Percentiles rank a stretch among this genome's conserved stretches.
phyloP scores from a whole-genome alignment of 2,329 filamentous ascomycete genomes.

The Penicillium sp. region DNA sequence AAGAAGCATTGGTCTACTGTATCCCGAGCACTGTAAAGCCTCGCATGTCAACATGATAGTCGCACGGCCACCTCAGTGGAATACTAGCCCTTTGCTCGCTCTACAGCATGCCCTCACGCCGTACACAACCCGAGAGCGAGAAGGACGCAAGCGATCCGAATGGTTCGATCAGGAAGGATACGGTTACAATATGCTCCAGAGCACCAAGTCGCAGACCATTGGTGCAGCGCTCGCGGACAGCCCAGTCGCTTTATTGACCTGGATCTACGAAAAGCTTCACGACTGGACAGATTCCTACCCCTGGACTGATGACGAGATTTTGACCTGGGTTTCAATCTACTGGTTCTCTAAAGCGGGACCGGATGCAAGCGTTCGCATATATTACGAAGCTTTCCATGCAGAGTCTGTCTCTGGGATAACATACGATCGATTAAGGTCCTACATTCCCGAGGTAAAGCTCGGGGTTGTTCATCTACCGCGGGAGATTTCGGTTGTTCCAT shows the following conservation, averaged over 20 bases:
- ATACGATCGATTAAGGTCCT: conserved; percentile 17
- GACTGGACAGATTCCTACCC: conserved; percentile 75
- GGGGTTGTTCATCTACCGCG: conserved; percentile 26
- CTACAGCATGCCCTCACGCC: conserved; percentile 28
- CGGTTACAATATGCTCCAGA: conserved; percentile 63
- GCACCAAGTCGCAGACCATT: conserved; percentile 73
- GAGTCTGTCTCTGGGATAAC: conserved; percentile 9
- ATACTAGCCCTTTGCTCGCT: conserved; percentile 60
- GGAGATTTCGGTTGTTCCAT: conserved; percentile 27
- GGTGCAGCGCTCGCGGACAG: conserved; percentile 70
- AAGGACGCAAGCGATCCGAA: conserved; percentile 20
- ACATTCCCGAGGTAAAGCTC: conserved; percentile 24
- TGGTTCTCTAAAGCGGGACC: conserved; percentile 71
- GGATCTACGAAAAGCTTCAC: conserved; percentile 81
- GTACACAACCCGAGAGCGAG: conserved; percentile 24
- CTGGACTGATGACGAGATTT: conserved; percentile 76
- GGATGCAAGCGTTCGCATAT: conserved; percentile 69
- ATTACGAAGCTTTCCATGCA: conserved; percentile 62
- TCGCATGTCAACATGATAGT: conserved; percentile 65
- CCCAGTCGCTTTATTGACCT: conserved; percentile 71
- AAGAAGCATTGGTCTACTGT: conserved; percentile 62
- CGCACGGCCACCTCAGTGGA: conserved; percentile 53
- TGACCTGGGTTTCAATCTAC: conserved; percentile 76
- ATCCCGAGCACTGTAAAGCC: conserved; percentile 61
- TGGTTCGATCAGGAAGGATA: conserved; percentile 31